Percentiles rank a stretch among this genome's conserved stretches.
Evolutionary conservation across 1,139 yeast genomes (phyloP).

Genomic region (Yamadazyma mexicana): DNA sequence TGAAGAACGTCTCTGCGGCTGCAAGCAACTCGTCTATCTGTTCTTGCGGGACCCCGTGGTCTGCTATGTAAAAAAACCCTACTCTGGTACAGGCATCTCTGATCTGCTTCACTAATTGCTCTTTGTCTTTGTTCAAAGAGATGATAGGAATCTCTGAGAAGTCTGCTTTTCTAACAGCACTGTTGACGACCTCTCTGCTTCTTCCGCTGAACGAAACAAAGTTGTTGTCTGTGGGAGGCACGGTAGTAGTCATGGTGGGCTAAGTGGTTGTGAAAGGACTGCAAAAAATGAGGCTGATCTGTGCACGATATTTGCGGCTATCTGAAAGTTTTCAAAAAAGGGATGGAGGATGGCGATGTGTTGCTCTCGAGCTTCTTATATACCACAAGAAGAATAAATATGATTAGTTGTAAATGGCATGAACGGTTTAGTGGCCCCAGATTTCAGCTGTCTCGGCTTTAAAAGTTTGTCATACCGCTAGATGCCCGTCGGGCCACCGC

Average conservation of each 20-base stretch:
- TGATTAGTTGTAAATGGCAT: no score
- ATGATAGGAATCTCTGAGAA: conserved; percentile 17
- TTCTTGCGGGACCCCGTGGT: conserved; percentile 13
- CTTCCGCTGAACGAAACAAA: conserved; percentile 15
- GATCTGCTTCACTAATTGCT: conserved; percentile 9
- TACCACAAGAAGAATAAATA: no score
- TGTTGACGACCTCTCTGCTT: conserved; percentile 9
- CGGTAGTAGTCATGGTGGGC: background rate
- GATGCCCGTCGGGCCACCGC: no score
- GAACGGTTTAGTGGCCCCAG: no score
- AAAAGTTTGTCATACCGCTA: no score
- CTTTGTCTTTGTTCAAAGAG: conserved; percentile 10
- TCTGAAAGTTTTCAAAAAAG: no score
- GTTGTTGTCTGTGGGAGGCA: conserved; percentile 3
- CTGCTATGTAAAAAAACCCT: conserved; percentile 16
- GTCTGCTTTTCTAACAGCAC: conserved; percentile 14
- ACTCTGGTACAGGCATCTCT: conserved; percentile 16
- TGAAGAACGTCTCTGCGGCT: conserved; percentile 14
- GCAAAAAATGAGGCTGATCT: no score
- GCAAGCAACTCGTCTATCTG: conserved; percentile 9
- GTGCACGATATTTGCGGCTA: no score
- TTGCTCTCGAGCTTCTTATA: no score
- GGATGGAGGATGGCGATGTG: no score
- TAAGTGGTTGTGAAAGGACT: background rate
- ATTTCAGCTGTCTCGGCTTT: no score